Evolutionary conservation across 768 basidiomycete species (phyloP).

Genomic region (Cantharellus anzutake): DNA sequence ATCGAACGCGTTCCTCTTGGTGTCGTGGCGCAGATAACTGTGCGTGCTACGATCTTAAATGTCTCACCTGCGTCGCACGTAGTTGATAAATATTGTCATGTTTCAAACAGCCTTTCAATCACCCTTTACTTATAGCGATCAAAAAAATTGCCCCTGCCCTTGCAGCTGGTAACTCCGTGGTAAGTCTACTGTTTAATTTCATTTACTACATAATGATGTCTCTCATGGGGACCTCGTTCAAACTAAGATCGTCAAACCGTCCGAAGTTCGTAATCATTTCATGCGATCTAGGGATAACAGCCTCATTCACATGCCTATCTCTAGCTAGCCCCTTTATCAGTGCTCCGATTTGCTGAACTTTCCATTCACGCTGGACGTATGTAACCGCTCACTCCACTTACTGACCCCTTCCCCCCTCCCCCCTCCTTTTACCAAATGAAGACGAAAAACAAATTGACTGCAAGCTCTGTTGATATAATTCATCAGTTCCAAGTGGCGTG

Average conservation of each 20-base stretch:
- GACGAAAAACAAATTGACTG: not conserved
- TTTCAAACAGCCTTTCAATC: constrained; percentile 54
- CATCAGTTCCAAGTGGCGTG: constrained; percentile 54
- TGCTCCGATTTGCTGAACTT: constrained; percentile 57
- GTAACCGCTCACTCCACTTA: constrained; percentile 8
- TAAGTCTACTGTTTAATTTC: constrained; percentile 14
- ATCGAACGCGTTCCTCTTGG: constrained; percentile 65
- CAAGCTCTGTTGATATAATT: not conserved
- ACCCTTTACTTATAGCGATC: constrained; percentile 71
- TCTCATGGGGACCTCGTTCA: not conserved
- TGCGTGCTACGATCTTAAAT: constrained; percentile 13
- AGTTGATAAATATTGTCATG: not conserved
- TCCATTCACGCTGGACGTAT: constrained; percentile 45
- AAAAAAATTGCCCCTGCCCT: constrained; percentile 80
- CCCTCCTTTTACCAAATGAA: not conserved
- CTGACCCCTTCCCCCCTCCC: not conserved
- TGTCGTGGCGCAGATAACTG: constrained; percentile 79
- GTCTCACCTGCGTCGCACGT: not conserved
- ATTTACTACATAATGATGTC: not conserved
- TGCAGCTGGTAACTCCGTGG: constrained; percentile 67
- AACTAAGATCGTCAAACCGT: constrained; percentile 36
- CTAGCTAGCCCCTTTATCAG: constrained; percentile 58
- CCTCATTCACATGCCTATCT: not conserved
- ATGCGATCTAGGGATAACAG: not conserved
- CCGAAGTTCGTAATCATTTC: constrained; percentile 30